Percentiles rank a stretch among this genome's conserved stretches.
phyloP scores from a whole-genome alignment of 371 early-diverging fungal genomes.

The Syncephalastrum racemosum region DNA sequence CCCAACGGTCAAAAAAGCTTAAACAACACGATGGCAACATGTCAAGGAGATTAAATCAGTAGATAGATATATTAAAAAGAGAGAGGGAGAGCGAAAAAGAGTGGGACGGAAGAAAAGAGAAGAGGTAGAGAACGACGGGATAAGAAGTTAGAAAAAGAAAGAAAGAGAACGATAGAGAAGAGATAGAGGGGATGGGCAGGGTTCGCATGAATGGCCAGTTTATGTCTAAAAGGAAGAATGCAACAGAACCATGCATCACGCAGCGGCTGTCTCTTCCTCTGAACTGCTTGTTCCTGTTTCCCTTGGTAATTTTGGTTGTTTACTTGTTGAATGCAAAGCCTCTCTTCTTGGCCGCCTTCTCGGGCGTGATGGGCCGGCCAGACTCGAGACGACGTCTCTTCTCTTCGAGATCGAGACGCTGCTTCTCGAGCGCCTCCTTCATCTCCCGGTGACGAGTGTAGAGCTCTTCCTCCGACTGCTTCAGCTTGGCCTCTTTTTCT shows the following conservation, averaged over 20 bases:
- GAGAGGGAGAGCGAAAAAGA: neutral
- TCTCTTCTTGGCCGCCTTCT: conserved; percentile 81
- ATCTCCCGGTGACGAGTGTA: conserved; percentile 96
- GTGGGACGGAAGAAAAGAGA: neutral
- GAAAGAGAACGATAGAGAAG: too few relatives aligned
- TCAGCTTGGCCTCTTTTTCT: conserved; percentile 96
- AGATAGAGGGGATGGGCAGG: too few relatives aligned
- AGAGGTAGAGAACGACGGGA: neutral
- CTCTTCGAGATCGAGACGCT: conserved; percentile 90
- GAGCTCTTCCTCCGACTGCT: conserved; percentile 95
- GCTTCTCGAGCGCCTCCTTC: conserved; percentile 95
- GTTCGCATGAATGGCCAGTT: neutral
- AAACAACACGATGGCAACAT: too few relatives aligned
- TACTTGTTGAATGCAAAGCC: conserved; percentile 74
- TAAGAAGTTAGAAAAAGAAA: too few relatives aligned
- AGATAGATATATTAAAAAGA: conserved; percentile 4
- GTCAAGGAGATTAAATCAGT: neutral
- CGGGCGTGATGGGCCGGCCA: conserved; percentile 83
- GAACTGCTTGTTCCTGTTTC: too few relatives aligned
- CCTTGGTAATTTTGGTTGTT: neutral
- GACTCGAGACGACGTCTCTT: conserved; percentile 88
- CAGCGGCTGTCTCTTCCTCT: too few relatives aligned
- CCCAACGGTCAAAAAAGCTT: too few relatives aligned
- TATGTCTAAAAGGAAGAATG: neutral
- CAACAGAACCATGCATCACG: too few relatives aligned